Conservation (phyloP, 805 yeast species). For the Suhomyces xylopsoci region DNA sequence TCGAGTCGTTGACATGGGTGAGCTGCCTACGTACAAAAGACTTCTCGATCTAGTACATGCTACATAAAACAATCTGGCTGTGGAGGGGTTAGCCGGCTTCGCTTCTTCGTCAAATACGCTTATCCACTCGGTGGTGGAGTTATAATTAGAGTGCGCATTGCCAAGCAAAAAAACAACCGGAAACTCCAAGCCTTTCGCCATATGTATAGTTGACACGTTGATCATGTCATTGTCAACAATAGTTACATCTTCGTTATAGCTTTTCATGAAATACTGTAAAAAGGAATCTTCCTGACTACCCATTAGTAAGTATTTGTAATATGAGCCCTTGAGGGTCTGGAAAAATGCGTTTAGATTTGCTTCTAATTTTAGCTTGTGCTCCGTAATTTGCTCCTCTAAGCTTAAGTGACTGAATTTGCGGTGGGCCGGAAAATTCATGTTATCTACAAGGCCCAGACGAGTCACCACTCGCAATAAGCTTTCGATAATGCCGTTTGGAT, state of each 20-base stretch:
- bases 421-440: constrained; percentile 14
- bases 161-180: constrained; percentile 58
- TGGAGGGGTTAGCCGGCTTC: constrained; percentile 16
- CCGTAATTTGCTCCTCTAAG: neutral
- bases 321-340: constrained; percentile 17
- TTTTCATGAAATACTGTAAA: constrained; percentile 38
- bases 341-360: constrained; percentile 18
- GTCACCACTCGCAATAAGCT: constrained; percentile 29
- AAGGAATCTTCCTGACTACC: constrained; percentile 17
- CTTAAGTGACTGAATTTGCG: neutral
- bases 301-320: constrained; percentile 9
- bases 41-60: constrained; percentile 63
- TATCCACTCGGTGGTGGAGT: constrained; percentile 3
- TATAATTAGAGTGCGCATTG: neutral
- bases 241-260: constrained; percentile 37
- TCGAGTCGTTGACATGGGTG: neutral
- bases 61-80: constrained; percentile 53
- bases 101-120: neutral
- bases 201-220: constrained; percentile 65
- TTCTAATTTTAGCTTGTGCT: constrained; percentile 10
- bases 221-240: constrained; percentile 29
- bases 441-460: constrained; percentile 30
- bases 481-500: constrained; percentile 36
- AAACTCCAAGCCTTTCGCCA: constrained; percentile 72
- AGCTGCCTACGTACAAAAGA: constrained; percentile 35